Evolutionary conservation across 73 alveolate genomes (phyloP).

Genomic region (Tetrahymena malaccensis): DNA sequence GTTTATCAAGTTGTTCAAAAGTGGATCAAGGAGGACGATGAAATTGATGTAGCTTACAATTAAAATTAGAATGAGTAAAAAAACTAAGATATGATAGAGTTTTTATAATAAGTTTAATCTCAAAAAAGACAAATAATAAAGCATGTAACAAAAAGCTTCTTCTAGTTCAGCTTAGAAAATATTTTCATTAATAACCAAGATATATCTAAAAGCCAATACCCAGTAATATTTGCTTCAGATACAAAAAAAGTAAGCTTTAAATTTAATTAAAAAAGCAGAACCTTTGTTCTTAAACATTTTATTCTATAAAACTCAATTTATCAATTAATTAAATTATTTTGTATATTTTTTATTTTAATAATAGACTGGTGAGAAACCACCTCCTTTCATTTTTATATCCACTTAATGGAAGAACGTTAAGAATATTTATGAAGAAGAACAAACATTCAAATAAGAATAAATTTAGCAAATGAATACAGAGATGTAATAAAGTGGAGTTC

Average conservation of each 20-base stretch:
- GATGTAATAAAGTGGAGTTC: not conserved
- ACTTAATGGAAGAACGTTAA: not conserved
- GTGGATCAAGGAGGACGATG: not conserved
- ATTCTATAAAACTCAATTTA: too few relatives aligned
- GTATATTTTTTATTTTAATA: not conserved
- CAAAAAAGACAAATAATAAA: not conserved
- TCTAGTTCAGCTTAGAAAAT: not conserved
- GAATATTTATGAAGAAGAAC: not conserved
- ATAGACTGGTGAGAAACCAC: not conserved
- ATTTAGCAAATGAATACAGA: not conserved
- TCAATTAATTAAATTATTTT: too few relatives aligned
- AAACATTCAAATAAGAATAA: not conserved
- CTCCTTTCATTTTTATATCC: not conserved
- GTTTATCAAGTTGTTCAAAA: not conserved
- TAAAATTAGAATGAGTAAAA: not conserved
- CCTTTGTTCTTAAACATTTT: not conserved
- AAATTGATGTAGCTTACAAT: not conserved
- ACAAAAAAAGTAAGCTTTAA: not conserved
- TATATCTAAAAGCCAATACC: not conserved
- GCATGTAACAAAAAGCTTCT: not conserved
- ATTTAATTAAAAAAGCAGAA: too few relatives aligned
- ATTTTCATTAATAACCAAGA: not conserved
- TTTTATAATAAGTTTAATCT: not conserved
- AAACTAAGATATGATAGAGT: not conserved
- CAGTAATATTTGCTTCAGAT: not conserved